Evolutionary conservation across 2,329 filamentous ascomycete genomes (phyloP), one percentile per base, ranked within the genome.

Genomic region (Colletotrichum noveboracense): DNA sequence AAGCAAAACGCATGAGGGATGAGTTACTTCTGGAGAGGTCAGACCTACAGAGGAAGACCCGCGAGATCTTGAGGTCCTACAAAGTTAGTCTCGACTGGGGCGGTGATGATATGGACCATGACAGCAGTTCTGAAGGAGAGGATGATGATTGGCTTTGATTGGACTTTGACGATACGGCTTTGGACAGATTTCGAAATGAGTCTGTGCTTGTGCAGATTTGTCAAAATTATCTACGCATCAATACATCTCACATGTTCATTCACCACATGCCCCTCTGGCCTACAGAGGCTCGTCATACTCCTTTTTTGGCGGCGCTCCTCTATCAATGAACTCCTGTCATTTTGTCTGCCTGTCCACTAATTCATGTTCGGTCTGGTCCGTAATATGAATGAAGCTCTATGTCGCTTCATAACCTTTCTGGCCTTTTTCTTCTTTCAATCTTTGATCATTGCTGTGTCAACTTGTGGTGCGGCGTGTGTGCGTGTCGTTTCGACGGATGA

Each of bases 41-140:
- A 0, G 32, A 26, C 0, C 1, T 64, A 36, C 5, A 34, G 6
- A 36, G 13, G 0, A 21, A 6, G 3, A n/a, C 24, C 36, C 30
- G 60, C 18, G n/a, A 18, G 0, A 32, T 64, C 13, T 34, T 64
- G 0, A 4, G 30, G 13, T 36, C 34, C 21, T 64, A 64, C 12
- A 64, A 13, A 21, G 13, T 43, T 10, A 64, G 14, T 18, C 55
- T 58, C 21, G 55, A 28, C 26, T 58, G 55, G 55, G 12, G 43
- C 43, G 43, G 0, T n/a, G 18, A 18, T 48, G 43, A 48, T 1
- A 4, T 21, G 6, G 43, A 48, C 18, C 6, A 48, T n/a, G 43
- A 12, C 8, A 2, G 7, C 38, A 48, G 18, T 3, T 48, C 43
- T n/a, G 43, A 48, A 12, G 43, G 18, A 21, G 43, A 48, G 18